phyloP scores from a whole-genome alignment of 495 filamentous ascomycete species.

The Xylaria sp. region DNA sequence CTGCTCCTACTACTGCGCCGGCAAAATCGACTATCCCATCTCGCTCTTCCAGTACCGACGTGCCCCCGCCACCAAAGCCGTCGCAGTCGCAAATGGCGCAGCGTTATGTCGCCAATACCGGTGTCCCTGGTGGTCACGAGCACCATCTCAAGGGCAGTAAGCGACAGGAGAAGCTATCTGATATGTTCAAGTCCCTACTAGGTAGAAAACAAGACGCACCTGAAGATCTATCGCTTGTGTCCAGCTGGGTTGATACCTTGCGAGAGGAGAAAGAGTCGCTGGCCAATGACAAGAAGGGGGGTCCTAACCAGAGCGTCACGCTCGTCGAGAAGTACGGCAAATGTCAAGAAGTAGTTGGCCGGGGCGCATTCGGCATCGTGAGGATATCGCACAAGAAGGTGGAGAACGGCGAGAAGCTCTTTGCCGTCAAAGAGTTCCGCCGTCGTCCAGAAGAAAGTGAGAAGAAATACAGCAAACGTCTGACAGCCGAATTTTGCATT shows the following conservation, averaged over 20 bases:
- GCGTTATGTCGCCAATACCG: constrained; percentile 52
- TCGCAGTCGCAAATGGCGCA: constrained; percentile 35
- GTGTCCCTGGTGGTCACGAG: constrained; percentile 70
- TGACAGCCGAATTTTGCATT: constrained; percentile 99
- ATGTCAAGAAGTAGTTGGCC: constrained; percentile 97
- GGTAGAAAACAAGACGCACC: constrained; percentile 75
- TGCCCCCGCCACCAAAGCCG: constrained; percentile 35
- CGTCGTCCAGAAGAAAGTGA: constrained; percentile 90
- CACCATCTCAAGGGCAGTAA: constrained; percentile 87
- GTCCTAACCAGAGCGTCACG: constrained; percentile 77
- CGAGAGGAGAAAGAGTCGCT: constrained; percentile 83
- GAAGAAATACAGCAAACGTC: constrained; percentile 96
- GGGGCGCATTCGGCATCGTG: constrained; percentile 96
- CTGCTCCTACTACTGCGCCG: constrained; percentile 32
- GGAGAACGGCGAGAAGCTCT: constrained; percentile 90
- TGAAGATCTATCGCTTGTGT: constrained; percentile 90
- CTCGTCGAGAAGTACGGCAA: constrained; percentile 98
- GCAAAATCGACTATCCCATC: constrained; percentile 33
- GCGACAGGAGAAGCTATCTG: constrained; percentile 93
- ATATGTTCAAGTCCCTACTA: constrained; percentile 85
- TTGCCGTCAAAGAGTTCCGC: constrained; percentile 98
- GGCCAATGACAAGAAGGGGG: constrained; percentile 72
- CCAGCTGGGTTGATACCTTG: constrained; percentile 93
- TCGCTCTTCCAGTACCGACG: constrained; percentile 45
- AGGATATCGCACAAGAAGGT: constrained; percentile 97